Evolutionary conservation across 1,284 basidiomycete species (phyloP).

Genomic region (Paramarasmius palmivorus): DNA sequence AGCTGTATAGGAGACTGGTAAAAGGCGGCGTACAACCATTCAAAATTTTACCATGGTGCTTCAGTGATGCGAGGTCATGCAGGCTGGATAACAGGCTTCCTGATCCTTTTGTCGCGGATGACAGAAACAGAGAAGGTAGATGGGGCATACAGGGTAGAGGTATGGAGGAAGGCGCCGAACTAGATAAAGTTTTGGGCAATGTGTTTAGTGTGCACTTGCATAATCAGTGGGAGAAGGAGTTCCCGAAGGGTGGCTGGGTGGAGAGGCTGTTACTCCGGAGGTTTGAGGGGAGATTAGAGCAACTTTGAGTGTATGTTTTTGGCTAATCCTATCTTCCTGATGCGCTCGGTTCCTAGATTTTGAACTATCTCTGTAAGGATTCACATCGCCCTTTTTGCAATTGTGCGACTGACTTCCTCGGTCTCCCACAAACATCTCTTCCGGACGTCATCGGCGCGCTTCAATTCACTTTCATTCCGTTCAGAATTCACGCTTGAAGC

Average conservation of each 20-base stretch:
- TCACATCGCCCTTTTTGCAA: no score
- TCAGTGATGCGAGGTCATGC: slow-evolving; percentile 87
- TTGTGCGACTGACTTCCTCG: no score
- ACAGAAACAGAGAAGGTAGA: slow-evolving; percentile 46
- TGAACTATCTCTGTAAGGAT: no score
- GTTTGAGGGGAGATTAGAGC: no score
- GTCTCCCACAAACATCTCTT: no score
- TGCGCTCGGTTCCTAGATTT: no score
- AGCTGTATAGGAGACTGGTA: slow-evolving; percentile 83
- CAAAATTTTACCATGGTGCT: slow-evolving; percentile 90
- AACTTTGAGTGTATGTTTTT: no score
- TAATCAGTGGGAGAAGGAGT: slow-evolving; percentile 89
- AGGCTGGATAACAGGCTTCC: slow-evolving; percentile 89
- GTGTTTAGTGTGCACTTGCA: slow-evolving; percentile 90
- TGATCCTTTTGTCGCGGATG: slow-evolving; percentile 79
- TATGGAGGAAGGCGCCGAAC: slow-evolving; percentile 61
- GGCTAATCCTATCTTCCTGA: no score
- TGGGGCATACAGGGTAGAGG: slow-evolving; percentile 58
- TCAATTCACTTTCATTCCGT: no score
- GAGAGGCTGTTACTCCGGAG: slow-evolving; percentile 74
- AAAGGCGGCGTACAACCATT: slow-evolving; percentile 76
- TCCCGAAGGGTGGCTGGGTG: slow-evolving; percentile 80
- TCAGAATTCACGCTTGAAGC: no score
- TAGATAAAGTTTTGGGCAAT: slow-evolving; percentile 67
- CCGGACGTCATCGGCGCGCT: no score